Evolutionary conservation across 1,284 basidiomycete species (phyloP).

Genomic region (Salmacisia buchloeana): DNA sequence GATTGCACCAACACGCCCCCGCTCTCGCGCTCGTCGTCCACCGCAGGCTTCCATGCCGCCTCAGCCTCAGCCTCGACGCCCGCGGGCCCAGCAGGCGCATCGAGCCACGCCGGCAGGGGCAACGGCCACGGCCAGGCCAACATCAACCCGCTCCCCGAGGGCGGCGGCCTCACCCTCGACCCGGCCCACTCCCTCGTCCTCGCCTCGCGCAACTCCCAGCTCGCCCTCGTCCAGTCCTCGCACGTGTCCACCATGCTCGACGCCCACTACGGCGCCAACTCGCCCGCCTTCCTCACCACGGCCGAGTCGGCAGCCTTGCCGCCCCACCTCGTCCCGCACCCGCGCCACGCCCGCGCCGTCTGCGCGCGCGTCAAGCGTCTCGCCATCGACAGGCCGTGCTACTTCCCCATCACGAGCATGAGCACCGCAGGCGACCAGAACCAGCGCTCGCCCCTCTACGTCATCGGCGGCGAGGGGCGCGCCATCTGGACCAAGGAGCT

Average conservation of each 20-base stretch:
- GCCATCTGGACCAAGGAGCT: slow-evolving; percentile 93
- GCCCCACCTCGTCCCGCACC: neutral
- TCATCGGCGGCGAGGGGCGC: slow-evolving; percentile 59
- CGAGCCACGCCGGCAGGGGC: slow-evolving; percentile 21
- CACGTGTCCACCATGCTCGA: slow-evolving; percentile 43
- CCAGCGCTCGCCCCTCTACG: slow-evolving; percentile 61
- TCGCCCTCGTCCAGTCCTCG: slow-evolving; percentile 38
- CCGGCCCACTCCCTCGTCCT: slow-evolving; percentile 38
- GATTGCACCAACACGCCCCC: slow-evolving; percentile 37
- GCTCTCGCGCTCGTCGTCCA: slow-evolving; percentile 25
- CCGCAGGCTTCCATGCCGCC: slow-evolving; percentile 20
- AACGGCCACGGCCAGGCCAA: slow-evolving; percentile 27
- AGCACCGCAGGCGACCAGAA: slow-evolving; percentile 87
- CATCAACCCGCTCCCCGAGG: slow-evolving; percentile 35
- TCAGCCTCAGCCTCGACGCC: slow-evolving; percentile 15
- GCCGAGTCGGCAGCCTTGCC: slow-evolving; percentile 13
- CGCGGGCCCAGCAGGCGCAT: slow-evolving; percentile 24
- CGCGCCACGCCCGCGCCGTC: neutral
- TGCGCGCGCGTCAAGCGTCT: neutral
- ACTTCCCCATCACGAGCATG: slow-evolving; percentile 66
- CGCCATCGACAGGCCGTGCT: slow-evolving; percentile 17
- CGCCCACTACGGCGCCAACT: slow-evolving; percentile 32
- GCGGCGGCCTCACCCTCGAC: slow-evolving; percentile 17
- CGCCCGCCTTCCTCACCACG: slow-evolving; percentile 33
- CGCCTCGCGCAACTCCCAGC: slow-evolving; percentile 40